These are phyloP conservation scores for Chaetoceros muelleri DNA, from an alignment of 108 stramenopile species.

Conservation along the genomic window DNA sequence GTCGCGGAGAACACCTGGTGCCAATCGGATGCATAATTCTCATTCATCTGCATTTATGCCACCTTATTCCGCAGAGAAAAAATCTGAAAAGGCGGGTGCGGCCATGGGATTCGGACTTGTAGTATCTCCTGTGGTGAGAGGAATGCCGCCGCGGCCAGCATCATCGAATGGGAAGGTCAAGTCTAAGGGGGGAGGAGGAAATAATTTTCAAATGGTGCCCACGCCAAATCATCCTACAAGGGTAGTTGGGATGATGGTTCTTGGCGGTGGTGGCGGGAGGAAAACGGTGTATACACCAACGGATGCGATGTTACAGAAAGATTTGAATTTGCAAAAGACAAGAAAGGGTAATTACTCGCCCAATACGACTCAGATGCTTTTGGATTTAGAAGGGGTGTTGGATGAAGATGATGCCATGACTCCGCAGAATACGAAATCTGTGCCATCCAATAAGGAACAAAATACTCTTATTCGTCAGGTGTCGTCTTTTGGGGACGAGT, in stretches of 20 bases:
- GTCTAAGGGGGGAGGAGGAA: too few species aligned
- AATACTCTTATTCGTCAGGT: not conserved
- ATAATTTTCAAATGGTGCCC: not conserved
- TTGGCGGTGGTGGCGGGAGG: not conserved
- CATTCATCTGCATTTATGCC: not conserved
- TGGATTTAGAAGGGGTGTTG: not conserved
- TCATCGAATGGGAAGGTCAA: not conserved
- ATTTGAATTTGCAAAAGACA: not conserved
- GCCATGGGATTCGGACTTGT: not conserved
- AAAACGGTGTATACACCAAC: not conserved
- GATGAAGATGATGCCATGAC: not conserved
- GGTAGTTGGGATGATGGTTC: not conserved
- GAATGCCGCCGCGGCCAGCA: not conserved
- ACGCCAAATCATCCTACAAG: not conserved
- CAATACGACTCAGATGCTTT: not conserved
- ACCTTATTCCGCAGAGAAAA: too few species aligned
- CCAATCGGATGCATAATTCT: not conserved
- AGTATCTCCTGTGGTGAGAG: not conserved
- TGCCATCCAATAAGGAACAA: not conserved
- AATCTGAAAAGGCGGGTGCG: too few species aligned
- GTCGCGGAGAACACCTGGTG: too few species aligned
- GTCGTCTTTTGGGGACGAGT: not conserved
- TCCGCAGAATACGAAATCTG: not conserved
- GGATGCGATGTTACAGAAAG: not conserved
- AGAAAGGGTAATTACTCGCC: not conserved